Percentiles rank a stretch among this genome's conserved stretches.
phyloP scores from a whole-genome alignment of 2,329 filamentous ascomycete genomes.

The Nemania abortiva region DNA sequence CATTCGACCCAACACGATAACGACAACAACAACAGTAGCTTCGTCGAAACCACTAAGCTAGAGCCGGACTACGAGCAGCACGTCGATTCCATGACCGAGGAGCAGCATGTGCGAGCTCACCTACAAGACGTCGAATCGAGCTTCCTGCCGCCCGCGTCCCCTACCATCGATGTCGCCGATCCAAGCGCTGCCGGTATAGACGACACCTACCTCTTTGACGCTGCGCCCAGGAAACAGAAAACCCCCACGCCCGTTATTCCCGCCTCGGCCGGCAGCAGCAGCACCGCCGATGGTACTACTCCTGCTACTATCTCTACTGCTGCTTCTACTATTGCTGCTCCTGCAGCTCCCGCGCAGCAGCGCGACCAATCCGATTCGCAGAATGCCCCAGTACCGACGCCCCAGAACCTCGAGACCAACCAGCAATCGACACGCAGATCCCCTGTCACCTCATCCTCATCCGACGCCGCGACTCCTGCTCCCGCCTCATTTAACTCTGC shows the following conservation, averaged over 20 bases:
- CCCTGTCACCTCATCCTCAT: slow-evolving; percentile 23
- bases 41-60: slow-evolving; percentile 48
- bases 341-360: slow-evolving; percentile 16
- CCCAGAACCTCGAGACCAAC: slow-evolving; percentile 25
- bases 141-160: slow-evolving; percentile 70
- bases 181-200: slow-evolving; percentile 61
- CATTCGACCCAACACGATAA: slow-evolving; percentile 20
- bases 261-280: slow-evolving; percentile 18
- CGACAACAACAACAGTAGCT: slow-evolving; percentile 45
- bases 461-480: slow-evolving; percentile 18
- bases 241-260: slow-evolving; percentile 33
- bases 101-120: slow-evolving; percentile 65
- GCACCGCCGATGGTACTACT: background rate
- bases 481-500: slow-evolving; percentile 4
- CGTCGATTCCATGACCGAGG: slow-evolving; percentile 65
- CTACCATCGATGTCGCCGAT: slow-evolving; percentile 62
- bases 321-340: slow-evolving; percentile 15
- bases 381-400: slow-evolving; percentile 8
- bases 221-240: slow-evolving; percentile 50
- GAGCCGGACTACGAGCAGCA: slow-evolving; percentile 53
- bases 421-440: slow-evolving; percentile 28
- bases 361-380: slow-evolving; percentile 28
- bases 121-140: slow-evolving; percentile 75
- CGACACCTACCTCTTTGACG: slow-evolving; percentile 72
- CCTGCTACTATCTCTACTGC: slow-evolving; percentile 21